Evolutionary conservation across 306 rosid species (phyloP), one percentile per base, ranked within the genome.

Genomic region (Quercus mongolica): DNA sequence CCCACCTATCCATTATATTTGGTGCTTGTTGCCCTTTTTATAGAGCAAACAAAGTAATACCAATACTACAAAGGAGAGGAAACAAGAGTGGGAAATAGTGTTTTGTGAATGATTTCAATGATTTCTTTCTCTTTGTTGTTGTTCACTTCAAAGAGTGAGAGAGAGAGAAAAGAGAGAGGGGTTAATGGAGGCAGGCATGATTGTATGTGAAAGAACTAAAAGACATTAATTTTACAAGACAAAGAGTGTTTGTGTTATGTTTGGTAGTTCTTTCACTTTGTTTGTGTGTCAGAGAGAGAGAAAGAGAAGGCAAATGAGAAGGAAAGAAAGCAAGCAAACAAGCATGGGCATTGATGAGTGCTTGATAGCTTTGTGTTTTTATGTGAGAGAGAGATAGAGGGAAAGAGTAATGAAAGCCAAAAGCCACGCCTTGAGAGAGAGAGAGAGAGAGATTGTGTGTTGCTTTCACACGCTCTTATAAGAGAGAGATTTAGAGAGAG

Each of bases 391-490:
- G 73, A 62, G 77, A 74, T 73, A 77, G 83, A 75, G 87, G 80
- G 89, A 83, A 85, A 85, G 80, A 82, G 90, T 83, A 86, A 94
- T 94, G 87, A 94, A 86, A 89, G 88, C 93, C 83, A 70, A 89
- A 89, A 86, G 83, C 93, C 98, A 92, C 97, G 97, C 98, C 86
- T 11, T 10, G 17, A 49, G 54, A 46, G 54, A 46, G 17, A 54
- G 76, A 28, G 87, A 81, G 85, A 58, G 83, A 58, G 86, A 10
- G 82, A 17, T 80, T 58, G 86, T 54, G 77, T 49, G 71, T 69
- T 10, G 80, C 76, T 84, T 79, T 88, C 73, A 79, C 83, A 85
- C 75, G 83, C 80, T 87, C 81, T 92, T 89, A 92, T 89, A 92
- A 83, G 87, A 83, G 76, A 62, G 62, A 78, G 46, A 64, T 13